Percentiles rank a stretch among this genome's conserved stretches.
phyloP scores from a whole-genome alignment of 116 monocot genomes.

The Papilionanthe hybrid region DNA sequence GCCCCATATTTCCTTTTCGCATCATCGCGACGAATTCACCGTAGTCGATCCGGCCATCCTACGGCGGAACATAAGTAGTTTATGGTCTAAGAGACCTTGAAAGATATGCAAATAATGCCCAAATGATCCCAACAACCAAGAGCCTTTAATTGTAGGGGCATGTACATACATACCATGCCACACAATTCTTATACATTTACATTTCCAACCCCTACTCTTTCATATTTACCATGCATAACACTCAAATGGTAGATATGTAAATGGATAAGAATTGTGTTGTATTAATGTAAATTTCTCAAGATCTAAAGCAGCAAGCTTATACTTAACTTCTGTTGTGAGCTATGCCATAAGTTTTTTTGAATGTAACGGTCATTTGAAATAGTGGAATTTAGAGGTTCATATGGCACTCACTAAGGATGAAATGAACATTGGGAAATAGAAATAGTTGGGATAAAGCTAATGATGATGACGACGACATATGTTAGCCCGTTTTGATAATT shows the following conservation, averaged over 20 bases:
- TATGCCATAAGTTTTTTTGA: too few relatives aligned
- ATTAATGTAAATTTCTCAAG: neutral
- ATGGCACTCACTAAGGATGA: neutral
- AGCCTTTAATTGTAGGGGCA: neutral
- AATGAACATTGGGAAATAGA: neutral
- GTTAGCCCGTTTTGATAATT: neutral
- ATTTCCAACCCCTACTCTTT: too few relatives aligned
- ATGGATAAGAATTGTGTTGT: neutral
- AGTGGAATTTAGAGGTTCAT: neutral
- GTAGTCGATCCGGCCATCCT: conserved; percentile 79
- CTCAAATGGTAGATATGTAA: neutral
- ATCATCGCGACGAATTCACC: conserved; percentile 85
- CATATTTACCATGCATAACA: too few relatives aligned
- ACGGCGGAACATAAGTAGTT: neutral
- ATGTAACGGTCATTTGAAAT: too few relatives aligned
- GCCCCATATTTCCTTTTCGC: conserved; percentile 35
- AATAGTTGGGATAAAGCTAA: neutral
- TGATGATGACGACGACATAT: neutral
- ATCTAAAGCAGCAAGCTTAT: too few relatives aligned
- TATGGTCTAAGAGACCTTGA: neutral
- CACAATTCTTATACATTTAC: too few relatives aligned
- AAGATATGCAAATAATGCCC: neutral
- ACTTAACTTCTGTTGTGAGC: too few relatives aligned
- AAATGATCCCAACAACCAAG: neutral
- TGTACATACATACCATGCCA: too few relatives aligned